phyloP scores from a whole-genome alignment of 1,284 basidiomycete genomes.

The Irpex sp. region DNA sequence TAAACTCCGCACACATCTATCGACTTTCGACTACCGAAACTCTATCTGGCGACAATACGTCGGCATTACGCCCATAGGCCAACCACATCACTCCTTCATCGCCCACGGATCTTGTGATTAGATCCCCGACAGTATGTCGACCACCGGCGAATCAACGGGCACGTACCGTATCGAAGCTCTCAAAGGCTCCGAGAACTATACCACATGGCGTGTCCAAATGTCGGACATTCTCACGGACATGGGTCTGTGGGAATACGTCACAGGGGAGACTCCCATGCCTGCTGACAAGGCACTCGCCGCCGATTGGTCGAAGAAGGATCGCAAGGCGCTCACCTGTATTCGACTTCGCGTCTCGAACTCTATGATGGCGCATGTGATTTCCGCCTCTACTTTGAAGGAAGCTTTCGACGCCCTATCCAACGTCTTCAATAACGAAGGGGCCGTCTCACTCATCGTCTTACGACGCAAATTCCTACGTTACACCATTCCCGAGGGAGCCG shows the following conservation, averaged over 20 bases:
- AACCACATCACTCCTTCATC: neutral
- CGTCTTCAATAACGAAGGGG: slow-evolving; percentile 6
- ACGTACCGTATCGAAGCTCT: slow-evolving; percentile 26
- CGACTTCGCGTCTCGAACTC: slow-evolving; percentile 7
- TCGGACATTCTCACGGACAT: slow-evolving; percentile 25
- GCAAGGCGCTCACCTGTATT: slow-evolving; percentile 12
- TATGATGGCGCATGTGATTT: slow-evolving; percentile 5
- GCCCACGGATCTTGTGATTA: neutral
- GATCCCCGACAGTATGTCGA: neutral
- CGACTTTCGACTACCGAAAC: neutral
- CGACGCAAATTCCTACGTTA: slow-evolving; percentile 8
- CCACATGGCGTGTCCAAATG: slow-evolving; percentile 28
- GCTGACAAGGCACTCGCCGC: neutral
- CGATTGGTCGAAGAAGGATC: slow-evolving; percentile 10
- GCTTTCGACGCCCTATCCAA: slow-evolving; percentile 13
- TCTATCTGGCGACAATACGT: neutral
- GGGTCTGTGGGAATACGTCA: slow-evolving; percentile 18
- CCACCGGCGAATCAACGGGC: neutral
- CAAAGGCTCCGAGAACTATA: slow-evolving; percentile 24
- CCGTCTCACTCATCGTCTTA: slow-evolving; percentile 6
- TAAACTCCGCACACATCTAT: neutral
- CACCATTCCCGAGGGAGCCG: slow-evolving; percentile 9
- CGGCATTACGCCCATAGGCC: neutral
- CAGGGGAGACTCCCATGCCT: neutral
- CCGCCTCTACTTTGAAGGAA: slow-evolving; percentile 7